Percentiles rank a stretch among this genome's conserved stretches.
Conservation (phyloP, 805 yeast species). For the Teunomyces aglyptinius region DNA sequence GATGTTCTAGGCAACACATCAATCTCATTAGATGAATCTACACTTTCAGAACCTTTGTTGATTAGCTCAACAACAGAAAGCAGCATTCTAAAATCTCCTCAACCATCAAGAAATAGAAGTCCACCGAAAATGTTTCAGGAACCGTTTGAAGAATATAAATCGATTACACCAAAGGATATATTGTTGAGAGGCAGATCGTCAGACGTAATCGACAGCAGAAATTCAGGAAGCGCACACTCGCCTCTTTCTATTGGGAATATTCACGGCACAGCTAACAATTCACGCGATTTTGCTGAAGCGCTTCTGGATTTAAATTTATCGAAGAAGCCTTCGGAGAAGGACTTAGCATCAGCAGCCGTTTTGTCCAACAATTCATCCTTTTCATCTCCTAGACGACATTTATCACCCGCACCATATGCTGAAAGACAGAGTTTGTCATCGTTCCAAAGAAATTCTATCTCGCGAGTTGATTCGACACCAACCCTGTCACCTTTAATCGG, state of each 20-base stretch:
- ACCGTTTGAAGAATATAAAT: slow-evolving; percentile 14
- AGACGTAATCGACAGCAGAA: slow-evolving; percentile 7
- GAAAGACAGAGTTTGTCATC: slow-evolving; percentile 57
- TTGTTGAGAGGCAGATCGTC: slow-evolving; percentile 22
- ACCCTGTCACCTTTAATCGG: slow-evolving; percentile 13
- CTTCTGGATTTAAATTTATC: slow-evolving; percentile 29
- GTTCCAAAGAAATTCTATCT: slow-evolving; percentile 49
- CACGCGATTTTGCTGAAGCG: slow-evolving; percentile 24
- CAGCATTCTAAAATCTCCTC: slow-evolving; percentile 27
- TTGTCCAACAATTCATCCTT: slow-evolving; percentile 23
- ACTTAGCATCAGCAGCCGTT: slow-evolving; percentile 2
- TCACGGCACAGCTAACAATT: slow-evolving; percentile 13
- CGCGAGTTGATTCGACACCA: slow-evolving; percentile 13
- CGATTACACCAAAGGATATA: slow-evolving; percentile 49
- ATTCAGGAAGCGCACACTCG: slow-evolving; percentile 17
- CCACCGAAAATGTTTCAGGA: slow-evolving; percentile 21
- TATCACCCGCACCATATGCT: slow-evolving; percentile 51
- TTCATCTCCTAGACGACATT: slow-evolving; percentile 55
- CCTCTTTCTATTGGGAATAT: slow-evolving; percentile 11
- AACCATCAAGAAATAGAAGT: slow-evolving; percentile 33
- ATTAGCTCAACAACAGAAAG: neutral
- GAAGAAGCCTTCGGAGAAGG: slow-evolving; percentile 19
- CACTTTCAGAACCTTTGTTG: slow-evolving; percentile 6
- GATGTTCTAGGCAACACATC: slow-evolving; percentile 4
- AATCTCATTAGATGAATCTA: neutral